Conservation (phyloP, 139 green algal genomes). For the Coelastrella sp. region DNA sequence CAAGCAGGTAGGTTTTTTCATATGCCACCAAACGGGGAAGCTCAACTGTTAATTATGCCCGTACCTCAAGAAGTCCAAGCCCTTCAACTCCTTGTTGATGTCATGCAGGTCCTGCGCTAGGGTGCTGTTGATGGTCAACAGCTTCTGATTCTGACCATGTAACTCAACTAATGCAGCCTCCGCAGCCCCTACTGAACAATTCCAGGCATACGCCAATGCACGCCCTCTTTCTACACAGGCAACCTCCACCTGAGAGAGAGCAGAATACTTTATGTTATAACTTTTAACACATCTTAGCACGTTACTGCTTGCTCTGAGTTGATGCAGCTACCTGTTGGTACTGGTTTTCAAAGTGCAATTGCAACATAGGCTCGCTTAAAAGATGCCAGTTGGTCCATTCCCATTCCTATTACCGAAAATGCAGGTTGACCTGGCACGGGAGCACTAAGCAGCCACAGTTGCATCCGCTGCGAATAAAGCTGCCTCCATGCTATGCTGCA, state of each 20-base stretch:
- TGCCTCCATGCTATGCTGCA: neutral
- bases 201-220: conserved; percentile 69
- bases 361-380: no score
- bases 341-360: no score
- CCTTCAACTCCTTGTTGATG: conserved; percentile 41
- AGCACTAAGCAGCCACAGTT: no score
- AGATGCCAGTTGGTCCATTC: no score
- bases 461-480: neutral
- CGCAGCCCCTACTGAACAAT: conserved; percentile 58
- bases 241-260: conserved; percentile 69
- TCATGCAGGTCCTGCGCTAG: conserved; percentile 24
- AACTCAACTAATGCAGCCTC: conserved; percentile 32
- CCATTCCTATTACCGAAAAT: no score
- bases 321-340: no score
- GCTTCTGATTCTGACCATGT: conserved; percentile 31
- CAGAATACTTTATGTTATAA: neutral
- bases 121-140: conserved; percentile 17
- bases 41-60: no score
- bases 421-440: no score
- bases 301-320: no score
- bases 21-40: no score
- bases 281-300: no score
- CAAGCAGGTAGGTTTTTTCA: no score
- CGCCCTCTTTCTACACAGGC: conserved; percentile 71
- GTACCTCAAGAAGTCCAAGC: conserved; percentile 44